phyloP scores from a whole-genome alignment of 148 eudicot genomes.

The Camellia japonica region DNA sequence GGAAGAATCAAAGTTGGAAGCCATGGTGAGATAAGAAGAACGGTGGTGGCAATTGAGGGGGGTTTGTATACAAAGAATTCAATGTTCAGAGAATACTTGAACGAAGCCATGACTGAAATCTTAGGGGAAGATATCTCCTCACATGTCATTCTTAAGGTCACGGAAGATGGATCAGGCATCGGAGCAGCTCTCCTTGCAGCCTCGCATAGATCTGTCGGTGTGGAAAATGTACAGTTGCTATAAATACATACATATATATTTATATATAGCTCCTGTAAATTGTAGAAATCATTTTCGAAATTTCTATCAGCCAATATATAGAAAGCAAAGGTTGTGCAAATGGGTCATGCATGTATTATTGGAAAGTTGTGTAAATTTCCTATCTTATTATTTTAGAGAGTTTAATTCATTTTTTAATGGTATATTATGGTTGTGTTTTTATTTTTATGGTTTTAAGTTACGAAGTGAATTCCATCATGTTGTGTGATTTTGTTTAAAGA shows the following conservation, averaged over 20 bases:
- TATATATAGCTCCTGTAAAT: constrained; percentile 49
- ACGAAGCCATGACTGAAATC: constrained; percentile 71
- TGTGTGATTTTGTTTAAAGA: too few relatives aligned
- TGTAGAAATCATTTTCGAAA: constrained; percentile 49
- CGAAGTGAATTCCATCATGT: too few relatives aligned
- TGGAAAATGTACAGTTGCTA: constrained; percentile 39
- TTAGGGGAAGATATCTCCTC: constrained; percentile 74
- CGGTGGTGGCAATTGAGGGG: constrained; percentile 87
- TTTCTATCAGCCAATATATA: constrained; percentile 12
- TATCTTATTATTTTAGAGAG: constrained; percentile 19
- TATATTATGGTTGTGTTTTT: not conserved
- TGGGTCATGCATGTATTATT: constrained; percentile 14
- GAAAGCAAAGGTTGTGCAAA: constrained; percentile 30
- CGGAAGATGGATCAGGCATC: constrained; percentile 84
- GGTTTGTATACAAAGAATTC: constrained; percentile 58
- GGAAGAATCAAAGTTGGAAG: constrained; percentile 48
- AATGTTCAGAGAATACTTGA: constrained; percentile 71
- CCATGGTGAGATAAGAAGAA: constrained; percentile 44
- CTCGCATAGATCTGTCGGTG: constrained; percentile 38
- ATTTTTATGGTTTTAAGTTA: too few relatives aligned
- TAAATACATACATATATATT: constrained; percentile 25
- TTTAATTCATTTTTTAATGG: constrained; percentile 15
- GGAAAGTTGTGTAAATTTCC: not conserved
- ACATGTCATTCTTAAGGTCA: constrained; percentile 53
- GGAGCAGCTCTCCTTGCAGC: constrained; percentile 95